These are phyloP conservation scores for Globisporangium spinosum DNA, from an alignment of 352 stramenopile genomes.

Conservation along the genomic window DNA sequence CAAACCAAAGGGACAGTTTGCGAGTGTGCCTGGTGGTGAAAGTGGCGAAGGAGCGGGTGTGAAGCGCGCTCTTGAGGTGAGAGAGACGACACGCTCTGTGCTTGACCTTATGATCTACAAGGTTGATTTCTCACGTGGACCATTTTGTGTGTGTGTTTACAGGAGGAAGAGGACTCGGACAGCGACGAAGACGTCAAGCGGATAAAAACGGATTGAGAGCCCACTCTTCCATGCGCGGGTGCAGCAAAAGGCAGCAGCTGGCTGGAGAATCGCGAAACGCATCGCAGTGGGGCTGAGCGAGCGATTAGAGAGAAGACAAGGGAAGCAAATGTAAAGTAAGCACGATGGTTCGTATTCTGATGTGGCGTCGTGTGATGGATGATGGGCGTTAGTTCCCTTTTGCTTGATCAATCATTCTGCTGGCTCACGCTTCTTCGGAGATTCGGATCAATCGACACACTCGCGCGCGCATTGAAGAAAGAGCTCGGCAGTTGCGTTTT, in stretches of 20 bases:
- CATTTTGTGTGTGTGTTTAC: background rate
- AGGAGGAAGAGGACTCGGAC: constrained; percentile 16
- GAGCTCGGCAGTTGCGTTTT: background rate
- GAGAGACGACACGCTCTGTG: background rate
- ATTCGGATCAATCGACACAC: background rate
- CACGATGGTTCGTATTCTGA: constrained; percentile 16
- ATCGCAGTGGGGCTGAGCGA: constrained; percentile 21
- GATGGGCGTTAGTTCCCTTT: background rate
- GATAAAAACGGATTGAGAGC: constrained; percentile 18
- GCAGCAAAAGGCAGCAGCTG: background rate
- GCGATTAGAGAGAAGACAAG: constrained; percentile 46
- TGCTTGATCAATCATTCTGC: background rate
- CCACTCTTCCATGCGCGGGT: constrained; percentile 4
- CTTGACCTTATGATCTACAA: background rate
- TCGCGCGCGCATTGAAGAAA: background rate
- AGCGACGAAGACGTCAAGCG: constrained; percentile 23
- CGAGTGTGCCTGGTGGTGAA: constrained; percentile 9
- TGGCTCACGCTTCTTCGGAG: background rate
- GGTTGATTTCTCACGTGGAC: constrained; percentile 5
- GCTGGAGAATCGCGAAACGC: background rate
- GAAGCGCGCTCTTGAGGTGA: constrained; percentile 54
- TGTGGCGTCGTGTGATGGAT: constrained; percentile 2
- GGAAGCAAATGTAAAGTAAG: constrained; percentile 14
- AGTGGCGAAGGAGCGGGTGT: constrained; percentile 21
- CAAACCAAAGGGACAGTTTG: constrained; percentile 23